Base-by-base conservation (phyloP, 2,329 filamentous ascomycete genomes). In the Beauveria sp. region DNA sequence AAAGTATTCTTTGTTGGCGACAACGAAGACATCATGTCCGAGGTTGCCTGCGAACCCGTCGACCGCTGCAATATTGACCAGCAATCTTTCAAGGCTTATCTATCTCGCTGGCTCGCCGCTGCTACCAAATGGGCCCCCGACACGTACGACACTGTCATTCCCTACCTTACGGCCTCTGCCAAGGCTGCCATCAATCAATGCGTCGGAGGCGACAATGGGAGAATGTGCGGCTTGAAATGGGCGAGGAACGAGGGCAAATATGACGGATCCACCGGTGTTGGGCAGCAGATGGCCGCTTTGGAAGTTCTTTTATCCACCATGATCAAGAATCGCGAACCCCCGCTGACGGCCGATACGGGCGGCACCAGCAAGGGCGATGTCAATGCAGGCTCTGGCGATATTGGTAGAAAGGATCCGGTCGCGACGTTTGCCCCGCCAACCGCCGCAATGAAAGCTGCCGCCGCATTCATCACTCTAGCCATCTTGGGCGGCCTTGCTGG, bases 221-320 rank as follows among this genome's bases (percentile, higher is more conserved):
- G 78, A 28, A 79, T 85, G 77, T 88, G 85, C 66, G 83, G 85
- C 9, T 71, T 85, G 58, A 80, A 80, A 63, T 88, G 86, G 85
- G 80, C 79, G 51, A 58, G 45, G 10, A 54, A 60, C 43, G 77
- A 79, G 58, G 74, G 78, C 61, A 71, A 72, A 9, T 88, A 81
- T 72, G 85, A 89, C 69, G 82, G 83, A 26, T 78, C 77, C 1
- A 80, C 77, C 7, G 87, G 86, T 7, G 81, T 89, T 2, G 87
- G 87, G 5, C 86, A 89, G 70, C 86, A 89, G 72, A 90, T 90
- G 87, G 80, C 83, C 1, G 86, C 83, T 2, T 75, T 90, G 70
- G 85, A 89, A 67, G 78, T 88, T 10, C 80, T 88, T 7, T 78
- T 89, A 51, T 80, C 81, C 43, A 86, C 84, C 66, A 77, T 87